Conservation (phyloP, 768 basidiomycete species). For the Lactarius tabidus region DNA sequence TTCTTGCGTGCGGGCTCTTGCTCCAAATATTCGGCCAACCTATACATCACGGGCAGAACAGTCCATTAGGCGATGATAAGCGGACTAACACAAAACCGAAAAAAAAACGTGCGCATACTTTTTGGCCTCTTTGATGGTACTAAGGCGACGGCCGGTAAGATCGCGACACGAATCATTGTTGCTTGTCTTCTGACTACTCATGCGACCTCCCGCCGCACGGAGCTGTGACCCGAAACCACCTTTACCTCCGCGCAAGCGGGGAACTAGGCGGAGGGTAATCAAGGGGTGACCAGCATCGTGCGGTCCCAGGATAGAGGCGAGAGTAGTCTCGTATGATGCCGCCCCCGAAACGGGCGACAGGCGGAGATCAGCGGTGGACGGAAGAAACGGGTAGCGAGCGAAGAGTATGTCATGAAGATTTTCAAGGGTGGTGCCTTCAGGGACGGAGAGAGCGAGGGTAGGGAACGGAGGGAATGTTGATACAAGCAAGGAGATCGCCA, state of each 20-base stretch:
- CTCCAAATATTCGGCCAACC: constrained; percentile 83
- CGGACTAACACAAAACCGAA: neutral
- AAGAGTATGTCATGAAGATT: constrained; percentile 43
- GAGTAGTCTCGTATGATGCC: constrained; percentile 30
- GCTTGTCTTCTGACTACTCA: constrained; percentile 94
- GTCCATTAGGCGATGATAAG: constrained; percentile 1
- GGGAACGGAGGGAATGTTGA: constrained; percentile 61
- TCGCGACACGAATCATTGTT: constrained; percentile 96
- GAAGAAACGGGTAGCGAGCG: constrained; percentile 47
- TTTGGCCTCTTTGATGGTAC: constrained; percentile 95
- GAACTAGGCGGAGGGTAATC: constrained; percentile 68
- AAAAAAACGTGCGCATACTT: constrained; percentile 49
- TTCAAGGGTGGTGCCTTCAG: constrained; percentile 38
- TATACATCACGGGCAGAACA: constrained; percentile 30
- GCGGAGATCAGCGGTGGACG: constrained; percentile 37
- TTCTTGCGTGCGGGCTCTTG: constrained; percentile 77
- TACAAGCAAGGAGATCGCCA: constrained; percentile 52
- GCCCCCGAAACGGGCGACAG: constrained; percentile 41
- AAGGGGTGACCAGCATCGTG: constrained; percentile 34
- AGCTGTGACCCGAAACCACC: constrained; percentile 97
- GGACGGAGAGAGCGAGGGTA: constrained; percentile 46
- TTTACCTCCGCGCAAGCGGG: constrained; percentile 83
- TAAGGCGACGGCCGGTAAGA: constrained; percentile 81
- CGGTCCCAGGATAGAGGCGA: constrained; percentile 37
- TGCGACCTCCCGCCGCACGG: constrained; percentile 93